Base-by-base conservation (phyloP, 305 asterid genomes). In the Coffea humblotiana region DNA sequence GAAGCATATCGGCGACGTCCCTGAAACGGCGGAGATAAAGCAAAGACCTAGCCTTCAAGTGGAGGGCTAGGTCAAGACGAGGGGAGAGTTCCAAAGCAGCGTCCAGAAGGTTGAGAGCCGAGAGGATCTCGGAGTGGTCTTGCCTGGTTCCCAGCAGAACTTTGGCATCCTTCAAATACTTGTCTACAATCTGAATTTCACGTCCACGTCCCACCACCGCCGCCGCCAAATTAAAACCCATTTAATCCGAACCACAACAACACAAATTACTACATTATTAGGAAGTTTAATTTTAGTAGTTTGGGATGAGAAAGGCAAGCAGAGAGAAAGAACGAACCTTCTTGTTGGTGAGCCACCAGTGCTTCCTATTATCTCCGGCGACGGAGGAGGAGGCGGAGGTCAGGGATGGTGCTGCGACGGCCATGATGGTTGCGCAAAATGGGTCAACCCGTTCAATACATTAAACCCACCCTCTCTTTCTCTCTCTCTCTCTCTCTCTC, bases 341-440 rank as follows among this genome's bases (percentile, higher is more conserved):
- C 79, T 78, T 89, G 77, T 93, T 94, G 84, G 91, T 90, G 80
- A 92, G 91, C 99, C 99, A 95, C 99, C 99, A 95, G 87, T 92
- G 97, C 74, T 90, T 95, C 90, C 81, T 65, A 27, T 82, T 92
- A 76, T 92, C 94, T 58, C 87, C 92, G 69, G 87, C 90, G 81
- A 90, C 71, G 78, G 79, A 76, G 40, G 40, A 40, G 43, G 43
- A 40, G 43, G 90, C 72, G 78, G 79, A 76, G 40, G 40, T 52
- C 25, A 81, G 82, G 71, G 88, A 84, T 56, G 93, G 89, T 80
- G 93, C 84, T 32, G 79, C 88, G 68, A 63, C 37, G 74, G 98
- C 89, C 98, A 95, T 93, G 77, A 84, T 77, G 63, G 86, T 83
- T 79, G 84, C 72, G 86, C 86, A 79, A 48, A 63, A 86, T 72